Evolutionary conservation across 2,329 filamentous ascomycete genomes (phyloP).

Genomic region (Sphaerulina musiva): DNA sequence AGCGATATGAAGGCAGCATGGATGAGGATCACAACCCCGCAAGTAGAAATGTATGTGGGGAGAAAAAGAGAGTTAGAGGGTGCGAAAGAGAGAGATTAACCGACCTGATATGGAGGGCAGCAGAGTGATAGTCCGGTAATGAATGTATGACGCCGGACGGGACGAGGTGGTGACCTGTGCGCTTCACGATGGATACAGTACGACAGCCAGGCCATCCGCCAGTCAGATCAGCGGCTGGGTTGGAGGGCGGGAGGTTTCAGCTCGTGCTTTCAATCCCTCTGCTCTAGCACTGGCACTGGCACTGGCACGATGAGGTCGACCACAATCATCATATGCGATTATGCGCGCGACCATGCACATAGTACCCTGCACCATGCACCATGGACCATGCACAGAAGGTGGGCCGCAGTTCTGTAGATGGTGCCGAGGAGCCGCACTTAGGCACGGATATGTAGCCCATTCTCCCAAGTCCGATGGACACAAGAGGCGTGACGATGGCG

Average conservation of each 20-base stretch:
- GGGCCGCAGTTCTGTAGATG: slow-evolving; percentile 1
- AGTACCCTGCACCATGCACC: too few species aligned
- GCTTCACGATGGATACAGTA: neutral
- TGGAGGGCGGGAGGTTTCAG: slow-evolving; percentile 9
- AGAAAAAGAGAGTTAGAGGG: too few species aligned
- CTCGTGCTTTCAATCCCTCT: slow-evolving; percentile 11
- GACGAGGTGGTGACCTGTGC: neutral
- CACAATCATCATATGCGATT: too few species aligned
- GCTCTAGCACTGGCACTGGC: too few species aligned
- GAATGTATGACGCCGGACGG: slow-evolving; percentile 16
- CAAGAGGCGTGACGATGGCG: slow-evolving; percentile 2
- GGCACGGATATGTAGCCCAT: slow-evolving; percentile 7
- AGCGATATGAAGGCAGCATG: slow-evolving; percentile 1
- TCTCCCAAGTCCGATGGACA: slow-evolving; percentile 19
- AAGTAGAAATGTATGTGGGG: neutral
- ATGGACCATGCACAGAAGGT: neutral
- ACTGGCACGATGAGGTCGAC: slow-evolving; percentile 17
- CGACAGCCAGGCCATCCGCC: slow-evolving; percentile 3
- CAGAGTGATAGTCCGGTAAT: slow-evolving; percentile 1
- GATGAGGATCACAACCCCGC: neutral
- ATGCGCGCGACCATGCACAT: slow-evolving; percentile 3
- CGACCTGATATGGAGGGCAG: neutral
- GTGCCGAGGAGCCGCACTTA: slow-evolving; percentile 18
- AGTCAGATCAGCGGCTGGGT: slow-evolving; percentile 5
- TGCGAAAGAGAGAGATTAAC: neutral